Base-by-base conservation (phyloP, 495 filamentous ascomycete species). In the Penicillium goetzii region DNA sequence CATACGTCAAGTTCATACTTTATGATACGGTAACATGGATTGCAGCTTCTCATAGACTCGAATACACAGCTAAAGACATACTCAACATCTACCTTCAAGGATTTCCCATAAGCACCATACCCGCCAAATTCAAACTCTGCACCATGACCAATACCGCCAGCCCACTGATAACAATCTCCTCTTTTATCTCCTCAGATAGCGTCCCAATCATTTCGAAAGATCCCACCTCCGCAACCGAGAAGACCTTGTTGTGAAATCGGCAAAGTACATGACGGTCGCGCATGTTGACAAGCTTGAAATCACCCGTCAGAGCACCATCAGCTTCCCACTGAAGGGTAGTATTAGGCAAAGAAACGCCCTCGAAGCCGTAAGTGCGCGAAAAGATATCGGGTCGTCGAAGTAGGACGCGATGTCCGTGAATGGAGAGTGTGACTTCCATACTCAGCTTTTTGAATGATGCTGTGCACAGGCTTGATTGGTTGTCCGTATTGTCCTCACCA, bases 391-490 rank as follows among this genome's bases (percentile, higher is more conserved):
- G 41, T 11, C 41, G 41, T 2, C 41, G 41, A 45, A 45, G 41
- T 7, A 45, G 19, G 9, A 23, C 41, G 6, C 41, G 19, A 21
- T 21, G 19, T 8, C 41, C 41, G 19, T 7, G 19, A 45, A 45
- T 45, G 41, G 41, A 45, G n/a, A 45, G 41, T 8, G 41, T 45
- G 7, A 45, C 41, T 45, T 45, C 41, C 41, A 23, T 45, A 45
- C 41, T 45, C 41, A 45, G 41, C 41, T 45, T 45, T 45, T 45
- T 23, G 41, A 45, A 45, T 3, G 41, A 45, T 45, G 41, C n/a
- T 45, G n/a, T 45, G 41, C 19, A 45, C 41, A 45, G 19, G 9
- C 41, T 4, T 11, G 41, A 21, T 19, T 23, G 41, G 9, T 3
- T 21, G 41, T 21, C 41, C 11, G n/a, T 23, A 8, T 10, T 21